Evolutionary conservation across 2,329 filamentous ascomycete species (phyloP), one percentile per base, ranked within the genome.

Genomic region (Sporothrix brunneoviolacea): DNA sequence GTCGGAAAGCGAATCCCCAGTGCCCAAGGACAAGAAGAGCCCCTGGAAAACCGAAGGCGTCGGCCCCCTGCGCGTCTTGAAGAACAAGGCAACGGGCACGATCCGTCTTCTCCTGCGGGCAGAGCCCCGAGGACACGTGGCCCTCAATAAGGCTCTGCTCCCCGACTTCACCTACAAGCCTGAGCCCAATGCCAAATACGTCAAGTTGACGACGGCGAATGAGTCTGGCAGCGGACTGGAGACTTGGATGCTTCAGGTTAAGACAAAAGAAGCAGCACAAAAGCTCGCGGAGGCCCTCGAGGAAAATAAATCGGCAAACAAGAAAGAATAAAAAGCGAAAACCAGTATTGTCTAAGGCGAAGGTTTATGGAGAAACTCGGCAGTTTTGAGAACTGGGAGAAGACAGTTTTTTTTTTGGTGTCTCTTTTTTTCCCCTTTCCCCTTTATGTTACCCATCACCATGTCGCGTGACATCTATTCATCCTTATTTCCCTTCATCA

Each of bases 91-190:
- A 15, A 87, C 82, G 0, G 80, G 78, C 18, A 74, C 76, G 24
- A 77, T 83, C 4, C 80, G 88, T 36, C 70, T 93, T 40, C 68
- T 94, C 18, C 69, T 91, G 55, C 81, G 88, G 44, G 80, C 80
- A n/a, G 85, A 90, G 56, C 86, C 87, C 0, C 77, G 82, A 55
- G 88, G 88, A 15, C 79, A 84, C 35, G 72, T 91, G 41, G 77
- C 85, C 4, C 70, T 94, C 60, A 94, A 94, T 68, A 79, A 83
- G 58, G 66, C 73, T 18, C 65, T 91, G 43, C 66, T 88, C 30
- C 70, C 79, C 2, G 70, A 75, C n/a, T 67, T 82, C 47, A 71
- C 72, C 5, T 91, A 90, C 69, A 78, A 77, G 60, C 69, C 74
- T 7, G 73, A 76, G 24, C 70, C 72, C 10, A 62, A 61, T 22